phyloP scores from a whole-genome alignment of 495 filamentous ascomycete genomes.

The Astrocystis sublimbata region DNA sequence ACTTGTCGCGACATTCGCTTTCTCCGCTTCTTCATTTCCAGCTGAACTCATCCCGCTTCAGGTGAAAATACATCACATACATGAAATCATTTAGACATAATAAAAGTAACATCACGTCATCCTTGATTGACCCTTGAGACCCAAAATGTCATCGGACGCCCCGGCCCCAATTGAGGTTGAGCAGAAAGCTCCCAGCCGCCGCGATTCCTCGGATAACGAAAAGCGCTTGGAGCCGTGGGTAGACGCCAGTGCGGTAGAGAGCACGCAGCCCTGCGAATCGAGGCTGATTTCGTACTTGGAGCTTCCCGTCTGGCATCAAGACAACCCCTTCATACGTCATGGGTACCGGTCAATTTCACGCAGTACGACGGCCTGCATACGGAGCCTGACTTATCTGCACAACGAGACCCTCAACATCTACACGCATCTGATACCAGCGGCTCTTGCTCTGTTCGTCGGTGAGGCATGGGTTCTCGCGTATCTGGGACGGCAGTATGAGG shows the following conservation, averaged over 20 bases:
- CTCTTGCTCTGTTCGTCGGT: constrained; percentile 25
- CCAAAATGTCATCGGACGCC: neutral
- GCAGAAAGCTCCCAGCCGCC: neutral
- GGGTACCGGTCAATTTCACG: constrained; percentile 71
- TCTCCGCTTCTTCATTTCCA: constrained; percentile 4
- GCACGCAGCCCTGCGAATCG: neutral
- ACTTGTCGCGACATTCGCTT: neutral
- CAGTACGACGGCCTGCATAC: constrained; percentile 64
- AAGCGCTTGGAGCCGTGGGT: constrained; percentile 19
- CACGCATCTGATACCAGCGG: constrained; percentile 63
- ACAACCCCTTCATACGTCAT: constrained; percentile 73
- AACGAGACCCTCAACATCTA: constrained; percentile 87
- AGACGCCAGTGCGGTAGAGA: constrained; percentile 27
- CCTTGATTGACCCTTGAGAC: neutral
- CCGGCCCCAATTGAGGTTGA: neutral
- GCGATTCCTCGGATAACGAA: constrained; percentile 16
- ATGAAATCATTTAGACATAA: too few relatives aligned
- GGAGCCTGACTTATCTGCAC: constrained; percentile 72
- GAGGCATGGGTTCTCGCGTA: constrained; percentile 22
- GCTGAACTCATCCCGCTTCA: neutral
- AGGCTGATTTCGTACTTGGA: constrained; percentile 51
- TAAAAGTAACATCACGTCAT: too few relatives aligned
- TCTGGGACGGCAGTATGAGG: constrained; percentile 31
- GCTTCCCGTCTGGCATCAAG: constrained; percentile 67
- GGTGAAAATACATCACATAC: neutral